Conservation (phyloP, 495 filamentous ascomycete species). For the Extremus antarcticus region DNA sequence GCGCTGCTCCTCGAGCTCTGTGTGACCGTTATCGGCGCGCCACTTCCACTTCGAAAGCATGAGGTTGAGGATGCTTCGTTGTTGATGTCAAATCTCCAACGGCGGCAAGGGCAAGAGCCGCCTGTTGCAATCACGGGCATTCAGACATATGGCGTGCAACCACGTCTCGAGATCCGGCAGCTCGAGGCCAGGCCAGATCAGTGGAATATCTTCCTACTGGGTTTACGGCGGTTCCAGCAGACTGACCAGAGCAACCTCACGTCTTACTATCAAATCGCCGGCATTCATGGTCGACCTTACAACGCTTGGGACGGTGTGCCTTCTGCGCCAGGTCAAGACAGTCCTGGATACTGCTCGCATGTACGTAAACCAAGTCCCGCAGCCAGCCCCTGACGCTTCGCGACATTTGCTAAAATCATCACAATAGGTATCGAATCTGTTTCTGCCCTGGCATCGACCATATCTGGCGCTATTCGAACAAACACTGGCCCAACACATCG, state of each 20-base stretch:
- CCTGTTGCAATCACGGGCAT: slow-evolving; percentile 11
- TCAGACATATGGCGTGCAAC: slow-evolving; percentile 11
- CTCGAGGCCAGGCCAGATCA: slow-evolving; percentile 43
- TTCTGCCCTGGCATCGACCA: slow-evolving; percentile 61
- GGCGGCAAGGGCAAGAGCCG: background rate
- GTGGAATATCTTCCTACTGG: slow-evolving; percentile 50
- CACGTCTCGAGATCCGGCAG: slow-evolving; percentile 42
- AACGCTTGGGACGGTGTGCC: slow-evolving; percentile 46
- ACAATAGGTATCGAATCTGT: slow-evolving; percentile 54
- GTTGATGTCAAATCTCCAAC: background rate
- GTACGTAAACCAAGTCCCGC: too few relatives aligned
- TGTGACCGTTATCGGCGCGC: background rate
- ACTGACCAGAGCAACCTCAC: slow-evolving; percentile 41
- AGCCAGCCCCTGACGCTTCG: too few relatives aligned
- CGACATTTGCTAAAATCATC: too few relatives aligned
- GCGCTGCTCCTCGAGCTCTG: background rate
- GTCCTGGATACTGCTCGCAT: slow-evolving; percentile 55
- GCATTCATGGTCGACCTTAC: slow-evolving; percentile 55
- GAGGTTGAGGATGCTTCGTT: background rate
- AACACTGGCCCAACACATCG: slow-evolving; percentile 42
- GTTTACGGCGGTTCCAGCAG: slow-evolving; percentile 42
- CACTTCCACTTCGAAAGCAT: background rate
- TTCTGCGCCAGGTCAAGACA: slow-evolving; percentile 34
- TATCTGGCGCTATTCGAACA: slow-evolving; percentile 61
- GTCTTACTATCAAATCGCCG: slow-evolving; percentile 52